These are phyloP conservation scores for Agrocybe chaxingu DNA, from an alignment of 768 basidiomycete genomes.

Conservation along the genomic window DNA sequence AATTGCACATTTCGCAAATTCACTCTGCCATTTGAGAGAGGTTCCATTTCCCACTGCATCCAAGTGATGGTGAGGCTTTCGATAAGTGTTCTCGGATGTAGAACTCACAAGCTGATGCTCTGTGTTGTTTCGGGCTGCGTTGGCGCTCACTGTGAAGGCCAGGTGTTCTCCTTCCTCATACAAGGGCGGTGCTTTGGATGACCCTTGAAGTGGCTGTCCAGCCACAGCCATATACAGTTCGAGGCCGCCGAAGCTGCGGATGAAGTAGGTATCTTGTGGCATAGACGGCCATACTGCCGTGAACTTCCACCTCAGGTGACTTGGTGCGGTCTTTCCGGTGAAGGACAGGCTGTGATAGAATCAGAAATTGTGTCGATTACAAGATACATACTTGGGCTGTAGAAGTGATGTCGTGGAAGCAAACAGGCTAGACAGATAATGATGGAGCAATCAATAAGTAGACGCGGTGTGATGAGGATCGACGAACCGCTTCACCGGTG, in stretches of 20 bases:
- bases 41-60: neutral
- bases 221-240: neutral
- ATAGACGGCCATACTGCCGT: neutral
- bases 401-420: too few species aligned
- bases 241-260: neutral
- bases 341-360: neutral
- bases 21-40: neutral
- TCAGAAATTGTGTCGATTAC: neutral
- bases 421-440: too few species aligned
- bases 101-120: neutral
- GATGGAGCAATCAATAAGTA: too few species aligned
- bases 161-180: neutral
- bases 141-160: too few species aligned
- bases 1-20: neutral
- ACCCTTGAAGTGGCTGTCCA: neutral
- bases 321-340: neutral
- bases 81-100: neutral
- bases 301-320: neutral
- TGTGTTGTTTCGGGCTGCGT: too few species aligned
- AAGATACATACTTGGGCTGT: neutral
- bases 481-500: too few species aligned
- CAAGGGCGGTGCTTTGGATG: neutral
- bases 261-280: neutral
- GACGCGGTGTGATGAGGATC: too few species aligned
- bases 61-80: neutral